Percentiles rank a stretch among this genome's conserved stretches.
Conservation (phyloP, 2,329 filamentous ascomycete species). For the Paracamarosporium sp. region DNA sequence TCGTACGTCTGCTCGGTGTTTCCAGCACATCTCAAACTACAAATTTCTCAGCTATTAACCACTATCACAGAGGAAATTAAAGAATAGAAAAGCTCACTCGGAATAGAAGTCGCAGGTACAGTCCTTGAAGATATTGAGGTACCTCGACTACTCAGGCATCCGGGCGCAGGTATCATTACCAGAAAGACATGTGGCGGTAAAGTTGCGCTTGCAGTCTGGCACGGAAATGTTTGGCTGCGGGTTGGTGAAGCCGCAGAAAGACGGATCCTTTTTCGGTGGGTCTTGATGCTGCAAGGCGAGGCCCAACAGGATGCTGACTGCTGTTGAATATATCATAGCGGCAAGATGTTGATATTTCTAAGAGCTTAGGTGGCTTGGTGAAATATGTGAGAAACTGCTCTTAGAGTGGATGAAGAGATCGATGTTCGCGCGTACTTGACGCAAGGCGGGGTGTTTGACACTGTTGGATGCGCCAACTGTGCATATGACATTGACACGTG, state of each 20-base stretch:
- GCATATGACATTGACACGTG: too few relatives aligned
- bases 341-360: too few relatives aligned
- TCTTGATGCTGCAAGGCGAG: not conserved
- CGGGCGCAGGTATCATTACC: not conserved
- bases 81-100: not conserved
- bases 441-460: too few relatives aligned
- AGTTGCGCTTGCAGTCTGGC: not conserved
- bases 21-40: not conserved
- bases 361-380: too few relatives aligned
- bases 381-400: too few relatives aligned
- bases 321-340: too few relatives aligned
- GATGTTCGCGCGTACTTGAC: too few relatives aligned
- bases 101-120: not conserved
- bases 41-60: not conserved
- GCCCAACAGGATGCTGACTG: not conserved
- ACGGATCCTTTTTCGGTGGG: not conserved
- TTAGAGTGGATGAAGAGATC: too few relatives aligned
- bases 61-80: not conserved
- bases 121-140: not conserved
- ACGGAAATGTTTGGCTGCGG: not conserved
- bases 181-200: not conserved
- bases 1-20: not conserved
- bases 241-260: conserved; percentile 3
- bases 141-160: not conserved
- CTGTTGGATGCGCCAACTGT: too few relatives aligned